Evolutionary conservation across 192 early-diverging fungal genomes (phyloP), one percentile per base, ranked within the genome.

Genomic region (Backusella circina): DNA sequence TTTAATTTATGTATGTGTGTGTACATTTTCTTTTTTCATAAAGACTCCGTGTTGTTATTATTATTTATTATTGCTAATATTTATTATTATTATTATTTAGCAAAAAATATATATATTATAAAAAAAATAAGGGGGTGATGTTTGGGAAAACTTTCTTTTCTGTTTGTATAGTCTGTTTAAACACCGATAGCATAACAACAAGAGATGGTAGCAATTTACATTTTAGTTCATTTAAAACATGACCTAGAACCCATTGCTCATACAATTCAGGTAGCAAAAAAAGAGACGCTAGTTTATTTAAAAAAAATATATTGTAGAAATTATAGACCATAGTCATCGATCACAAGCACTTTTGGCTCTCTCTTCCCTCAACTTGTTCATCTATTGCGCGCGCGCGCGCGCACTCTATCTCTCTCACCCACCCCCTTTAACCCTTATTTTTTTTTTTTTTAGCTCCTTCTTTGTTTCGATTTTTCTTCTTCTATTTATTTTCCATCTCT

Each of bases 401-500:
- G 9, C n/a, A 26, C 54, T 26, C 12, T 57, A 26, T 33, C 38
- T 36, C 44, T 13, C 39, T 41, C 39, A 13, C 5, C 16, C 44
- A 18, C 44, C 33, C 66, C 66, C 66, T 26, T 67, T 67, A 16
- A 67, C 66, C 66, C 66, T 67, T 67, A 67, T 67, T 67, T n/a
- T n/a, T n/a, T n/a, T n/a, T n/a, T n/a, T n/a, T n/a, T n/a, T 67
- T 57, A 67, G 21, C 66, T 67, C 66, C 66, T 67, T 67, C n/a
- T 36, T 67, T 67, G 66, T 67, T 67, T 67, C 66, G 35, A 21
- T 38, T 67, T 67, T 67, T 67, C 23, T 57, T 57, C 13, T 67
- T 36, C 66, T 67, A 36, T 67, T 67, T 57, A 57, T 57, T 57
- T 28, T 57, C 54, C 21, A 57, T 57, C 51, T 57, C 18, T 47